A percentile compares a stretch with the other conserved stretches of the same genome.
phyloP scores from a whole-genome alignment of 148 eudicot genomes.

The Chenopodium berlandieri region DNA sequence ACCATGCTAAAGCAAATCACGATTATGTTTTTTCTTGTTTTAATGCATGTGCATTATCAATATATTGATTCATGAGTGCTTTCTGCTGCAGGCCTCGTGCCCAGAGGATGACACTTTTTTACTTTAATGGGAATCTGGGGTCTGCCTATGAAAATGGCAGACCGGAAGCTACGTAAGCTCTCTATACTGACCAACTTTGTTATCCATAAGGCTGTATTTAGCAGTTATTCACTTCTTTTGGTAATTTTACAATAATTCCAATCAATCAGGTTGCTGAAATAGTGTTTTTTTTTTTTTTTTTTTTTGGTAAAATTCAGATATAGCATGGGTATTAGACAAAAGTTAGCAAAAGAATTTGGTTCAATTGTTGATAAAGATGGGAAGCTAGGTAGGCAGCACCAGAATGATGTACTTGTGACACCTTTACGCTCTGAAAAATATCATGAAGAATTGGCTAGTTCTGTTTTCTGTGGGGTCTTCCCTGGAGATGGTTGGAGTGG shows the following conservation, averaged over 20 bases:
- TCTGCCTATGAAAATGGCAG: conserved; percentile 83
- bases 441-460: conserved; percentile 63
- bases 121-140: conserved; percentile 95
- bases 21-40: background rate
- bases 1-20: background rate
- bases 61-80: conserved; percentile 7
- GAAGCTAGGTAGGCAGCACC: conserved; percentile 84
- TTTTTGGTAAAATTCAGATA: conserved; percentile 46
- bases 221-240: background rate
- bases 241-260: background rate
- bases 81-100: conserved; percentile 67
- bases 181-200: background rate
- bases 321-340: conserved; percentile 97
- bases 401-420: conserved; percentile 79
- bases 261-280: conserved; percentile 1
- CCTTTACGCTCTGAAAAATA: conserved; percentile 65
- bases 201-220: background rate
- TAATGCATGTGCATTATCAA: background rate
- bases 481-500: conserved; percentile 99
- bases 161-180: conserved; percentile 82
- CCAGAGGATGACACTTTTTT: conserved; percentile 65
- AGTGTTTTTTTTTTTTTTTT: background rate
- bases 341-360: conserved; percentile 81
- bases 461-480: conserved; percentile 88
- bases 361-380: conserved; percentile 78